phyloP scores from a whole-genome alignment of 2,329 filamentous ascomycete species.

The Coniochaeta ligniaria region DNA sequence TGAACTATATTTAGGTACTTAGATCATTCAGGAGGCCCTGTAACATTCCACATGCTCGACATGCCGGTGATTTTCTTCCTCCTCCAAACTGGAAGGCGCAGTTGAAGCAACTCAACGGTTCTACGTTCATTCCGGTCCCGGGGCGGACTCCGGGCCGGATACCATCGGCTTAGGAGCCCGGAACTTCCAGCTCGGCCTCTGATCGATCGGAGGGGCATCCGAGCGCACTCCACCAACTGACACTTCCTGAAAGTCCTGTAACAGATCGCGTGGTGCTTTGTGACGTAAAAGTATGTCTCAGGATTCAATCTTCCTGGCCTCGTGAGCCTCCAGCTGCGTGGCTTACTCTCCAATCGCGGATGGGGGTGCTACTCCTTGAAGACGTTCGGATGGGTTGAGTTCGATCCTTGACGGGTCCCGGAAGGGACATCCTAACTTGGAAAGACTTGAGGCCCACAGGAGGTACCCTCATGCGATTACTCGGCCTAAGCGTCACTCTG shows the following conservation, averaged over 20 bases:
- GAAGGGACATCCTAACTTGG: background rate
- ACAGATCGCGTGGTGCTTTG: background rate
- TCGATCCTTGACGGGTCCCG: background rate
- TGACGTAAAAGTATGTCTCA: background rate
- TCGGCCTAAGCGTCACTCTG: too few species aligned
- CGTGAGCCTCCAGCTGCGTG: background rate
- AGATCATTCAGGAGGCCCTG: too few species aligned
- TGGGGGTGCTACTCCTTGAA: background rate
- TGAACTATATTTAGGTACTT: too few species aligned
- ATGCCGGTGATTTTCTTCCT: too few species aligned
- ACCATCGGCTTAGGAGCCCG: constrained; percentile 2
- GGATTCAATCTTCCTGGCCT: background rate
- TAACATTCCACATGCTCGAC: too few species aligned
- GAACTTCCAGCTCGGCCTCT: background rate
- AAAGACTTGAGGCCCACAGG: background rate
- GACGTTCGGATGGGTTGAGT: background rate
- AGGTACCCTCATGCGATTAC: too few species aligned
- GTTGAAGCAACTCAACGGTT: too few species aligned
- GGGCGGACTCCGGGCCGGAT: background rate
- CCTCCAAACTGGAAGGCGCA: too few species aligned
- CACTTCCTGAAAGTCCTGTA: background rate
- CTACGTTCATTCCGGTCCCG: background rate
- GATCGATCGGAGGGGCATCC: background rate
- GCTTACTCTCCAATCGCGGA: background rate
- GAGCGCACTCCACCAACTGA: background rate